These are phyloP conservation scores for Iris macrosiphon DNA, from an alignment of 106 monocot genomes.

Conservation along the genomic window DNA sequence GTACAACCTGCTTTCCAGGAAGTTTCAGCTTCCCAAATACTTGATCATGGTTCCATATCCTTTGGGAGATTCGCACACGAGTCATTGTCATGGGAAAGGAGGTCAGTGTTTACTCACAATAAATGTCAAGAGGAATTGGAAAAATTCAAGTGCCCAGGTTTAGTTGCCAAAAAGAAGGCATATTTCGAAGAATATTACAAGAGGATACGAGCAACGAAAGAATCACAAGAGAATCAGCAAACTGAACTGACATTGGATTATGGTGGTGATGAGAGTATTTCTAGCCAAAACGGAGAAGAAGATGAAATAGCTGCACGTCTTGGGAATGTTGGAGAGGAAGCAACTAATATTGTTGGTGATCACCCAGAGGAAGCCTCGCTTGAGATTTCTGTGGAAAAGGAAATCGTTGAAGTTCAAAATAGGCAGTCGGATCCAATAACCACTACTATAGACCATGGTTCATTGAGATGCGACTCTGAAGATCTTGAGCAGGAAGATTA, in stretches of 20 bases:
- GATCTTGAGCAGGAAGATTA: no score
- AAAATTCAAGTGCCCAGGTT: conserved; percentile 74
- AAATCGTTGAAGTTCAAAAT: not conserved
- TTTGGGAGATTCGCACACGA: conserved; percentile 75
- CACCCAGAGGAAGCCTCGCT: conserved; percentile 7
- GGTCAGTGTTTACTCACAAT: conserved; percentile 69
- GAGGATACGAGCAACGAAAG: conserved; percentile 54
- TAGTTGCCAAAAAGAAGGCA: conserved; percentile 88
- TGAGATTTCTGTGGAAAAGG: not conserved
- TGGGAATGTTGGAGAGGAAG: conserved; percentile 12
- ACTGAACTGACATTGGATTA: conserved; percentile 53
- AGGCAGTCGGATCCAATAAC: no score
- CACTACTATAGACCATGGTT: no score
- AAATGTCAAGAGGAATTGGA: conserved; percentile 71
- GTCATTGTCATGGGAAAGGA: conserved; percentile 78
- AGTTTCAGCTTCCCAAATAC: conserved; percentile 39
- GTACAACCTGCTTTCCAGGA: no score
- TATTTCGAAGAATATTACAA: conserved; percentile 91
- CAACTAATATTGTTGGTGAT: not conserved
- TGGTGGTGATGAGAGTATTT: conserved; percentile 49
- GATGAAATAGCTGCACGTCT: conserved; percentile 19
- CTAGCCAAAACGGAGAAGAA: conserved; percentile 47
- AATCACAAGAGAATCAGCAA: conserved; percentile 45
- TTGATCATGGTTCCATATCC: conserved; percentile 89
- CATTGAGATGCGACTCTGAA: no score